These are phyloP conservation scores for Takashimella koratensis DNA, from an alignment of 1,284 basidiomycete species.

Conservation along the genomic window DNA sequence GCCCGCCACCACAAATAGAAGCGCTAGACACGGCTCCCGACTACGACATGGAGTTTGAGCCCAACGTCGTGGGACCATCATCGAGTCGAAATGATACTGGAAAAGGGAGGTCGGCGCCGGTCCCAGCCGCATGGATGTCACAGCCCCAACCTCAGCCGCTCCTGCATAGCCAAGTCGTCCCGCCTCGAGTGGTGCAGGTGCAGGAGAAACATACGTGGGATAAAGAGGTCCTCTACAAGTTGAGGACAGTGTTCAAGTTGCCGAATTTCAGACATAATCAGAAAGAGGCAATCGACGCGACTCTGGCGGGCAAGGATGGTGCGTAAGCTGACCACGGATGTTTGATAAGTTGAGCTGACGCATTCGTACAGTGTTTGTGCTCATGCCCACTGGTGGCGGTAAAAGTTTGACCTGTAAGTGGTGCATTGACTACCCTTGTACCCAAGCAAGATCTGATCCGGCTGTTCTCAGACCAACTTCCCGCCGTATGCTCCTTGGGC, in stretches of 20 bases:
- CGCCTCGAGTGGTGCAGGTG: conserved; percentile 13
- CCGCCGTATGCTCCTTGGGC: conserved; percentile 73
- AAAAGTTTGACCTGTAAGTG: conserved; percentile 75
- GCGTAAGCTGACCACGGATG: conserved; percentile 1
- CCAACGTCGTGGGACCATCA: too few species aligned
- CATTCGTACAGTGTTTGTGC: conserved; percentile 71
- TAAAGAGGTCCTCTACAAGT: conserved; percentile 60
- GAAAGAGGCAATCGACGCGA: conserved; percentile 74
- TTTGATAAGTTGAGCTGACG: conserved; percentile 3
- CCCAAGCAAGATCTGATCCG: background rate
- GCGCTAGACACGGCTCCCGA: too few species aligned
- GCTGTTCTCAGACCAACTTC: conserved; percentile 59
- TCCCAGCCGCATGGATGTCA: background rate
- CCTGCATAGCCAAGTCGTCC: background rate
- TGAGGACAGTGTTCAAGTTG: conserved; percentile 67
- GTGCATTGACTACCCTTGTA: background rate
- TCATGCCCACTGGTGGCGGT: conserved; percentile 96
- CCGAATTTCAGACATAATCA: conserved; percentile 75
- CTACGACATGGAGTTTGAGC: too few species aligned
- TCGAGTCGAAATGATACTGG: too few species aligned
- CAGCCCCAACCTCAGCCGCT: background rate
- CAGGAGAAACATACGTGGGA: conserved; percentile 51
- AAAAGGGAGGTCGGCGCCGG: too few species aligned
- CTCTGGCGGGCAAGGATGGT: conserved; percentile 70
- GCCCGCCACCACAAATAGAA: too few species aligned